Conservation (phyloP, 2,329 filamentous ascomycete species). For the Clonostachys byssicola region DNA sequence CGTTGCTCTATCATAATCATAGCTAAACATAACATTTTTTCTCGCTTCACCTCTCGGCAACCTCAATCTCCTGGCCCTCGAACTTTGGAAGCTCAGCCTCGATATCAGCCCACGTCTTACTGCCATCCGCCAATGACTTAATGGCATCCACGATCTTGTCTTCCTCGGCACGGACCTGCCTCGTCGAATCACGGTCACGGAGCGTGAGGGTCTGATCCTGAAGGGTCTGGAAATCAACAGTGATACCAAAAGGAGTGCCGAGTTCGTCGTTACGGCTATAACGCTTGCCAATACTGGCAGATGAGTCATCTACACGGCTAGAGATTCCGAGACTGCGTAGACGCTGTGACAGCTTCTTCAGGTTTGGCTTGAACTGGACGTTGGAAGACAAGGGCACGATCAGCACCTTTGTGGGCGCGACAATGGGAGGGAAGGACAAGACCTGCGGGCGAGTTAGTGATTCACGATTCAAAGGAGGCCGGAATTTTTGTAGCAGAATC, state of each 20-base stretch:
- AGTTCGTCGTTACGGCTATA: conserved; percentile 95
- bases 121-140: conserved; percentile 42
- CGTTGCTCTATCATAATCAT: too few species aligned
- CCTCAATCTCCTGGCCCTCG: conserved; percentile 66
- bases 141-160: conserved; percentile 76
- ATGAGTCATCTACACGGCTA: conserved; percentile 84
- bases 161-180: conserved; percentile 81
- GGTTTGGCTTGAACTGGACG: conserved; percentile 72
- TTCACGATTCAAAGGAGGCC: not conserved
- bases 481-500: not conserved
- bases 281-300: conserved; percentile 89
- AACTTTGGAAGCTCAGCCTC: conserved; percentile 78
- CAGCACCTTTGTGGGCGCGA: conserved; percentile 94
- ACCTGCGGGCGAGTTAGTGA: conserved; percentile 27
- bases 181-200: conserved; percentile 84
- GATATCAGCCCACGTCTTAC: conserved; percentile 64
- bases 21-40: not conserved
- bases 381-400: conserved; percentile 86
- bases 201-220: conserved; percentile 85
- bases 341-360: conserved; percentile 68
- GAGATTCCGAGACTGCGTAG: conserved; percentile 75
- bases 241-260: conserved; percentile 90
- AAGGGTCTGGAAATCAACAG: conserved; percentile 91
- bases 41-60: conserved; percentile 20
- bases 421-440: conserved; percentile 50